These are phyloP conservation scores for Xylariaceae sp. DNA, from an alignment of 2,329 filamentous ascomycete species.

Conservation along the genomic window DNA sequence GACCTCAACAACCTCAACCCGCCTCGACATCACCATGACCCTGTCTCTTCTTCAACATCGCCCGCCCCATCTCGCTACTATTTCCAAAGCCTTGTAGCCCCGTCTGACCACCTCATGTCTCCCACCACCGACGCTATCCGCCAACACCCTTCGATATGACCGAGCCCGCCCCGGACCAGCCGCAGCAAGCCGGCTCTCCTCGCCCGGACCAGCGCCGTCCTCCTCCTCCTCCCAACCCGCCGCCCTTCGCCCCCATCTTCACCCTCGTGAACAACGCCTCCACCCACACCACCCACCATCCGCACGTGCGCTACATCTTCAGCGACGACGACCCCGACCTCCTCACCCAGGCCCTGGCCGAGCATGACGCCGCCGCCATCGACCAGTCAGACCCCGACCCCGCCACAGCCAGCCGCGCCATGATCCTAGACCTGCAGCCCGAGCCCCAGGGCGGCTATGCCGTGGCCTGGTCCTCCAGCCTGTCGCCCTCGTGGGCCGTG, in stretches of 20 bases:
- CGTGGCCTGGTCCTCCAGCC: constrained; percentile 62
- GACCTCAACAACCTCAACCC: too few species aligned
- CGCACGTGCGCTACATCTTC: constrained; percentile 86
- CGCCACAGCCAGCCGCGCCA: constrained; percentile 31
- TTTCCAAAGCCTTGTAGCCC: constrained; percentile 1
- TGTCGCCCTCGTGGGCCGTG: constrained; percentile 66
- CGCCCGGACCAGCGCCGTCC: constrained; percentile 11
- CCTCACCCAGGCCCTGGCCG: constrained; percentile 57
- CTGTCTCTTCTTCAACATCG: not conserved
- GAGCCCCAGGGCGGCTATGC: constrained; percentile 35
- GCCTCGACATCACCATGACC: too few species aligned
- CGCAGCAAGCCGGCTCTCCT: constrained; percentile 4
- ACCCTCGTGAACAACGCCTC: constrained; percentile 70
- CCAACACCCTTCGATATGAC: constrained; percentile 20
- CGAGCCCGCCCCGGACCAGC: constrained; percentile 15
- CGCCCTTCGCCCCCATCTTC: constrained; percentile 71
- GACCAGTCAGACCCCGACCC: constrained; percentile 22
- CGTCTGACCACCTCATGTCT: constrained; percentile 14
- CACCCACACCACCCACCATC: constrained; percentile 71
- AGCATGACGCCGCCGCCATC: constrained; percentile 27
- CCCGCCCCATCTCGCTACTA: constrained; percentile 1
- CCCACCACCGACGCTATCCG: too few species aligned
- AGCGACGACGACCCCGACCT: constrained; percentile 80
- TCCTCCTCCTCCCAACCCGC: constrained; percentile 11
- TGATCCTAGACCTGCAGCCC: constrained; percentile 48